These are phyloP conservation scores for Pycnococcus provasolii DNA, from an alignment of 139 green algal genomes.

Conservation along the genomic window DNA sequence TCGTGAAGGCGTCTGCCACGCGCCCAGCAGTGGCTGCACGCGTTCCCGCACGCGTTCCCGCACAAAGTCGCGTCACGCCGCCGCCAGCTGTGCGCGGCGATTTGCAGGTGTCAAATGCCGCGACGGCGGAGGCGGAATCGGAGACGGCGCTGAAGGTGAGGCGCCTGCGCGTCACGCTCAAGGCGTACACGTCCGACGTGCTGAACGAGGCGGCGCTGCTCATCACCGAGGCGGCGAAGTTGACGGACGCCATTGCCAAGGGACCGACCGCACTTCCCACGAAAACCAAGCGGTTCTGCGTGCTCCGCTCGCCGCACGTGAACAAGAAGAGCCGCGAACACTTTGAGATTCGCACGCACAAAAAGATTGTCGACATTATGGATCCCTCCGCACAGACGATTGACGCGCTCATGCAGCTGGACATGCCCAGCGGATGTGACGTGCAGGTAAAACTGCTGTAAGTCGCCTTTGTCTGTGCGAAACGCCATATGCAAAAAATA, in stretches of 20 bases:
- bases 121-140: too few species aligned
- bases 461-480: neutral
- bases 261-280: slow-evolving; percentile 71
- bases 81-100: too few species aligned
- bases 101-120: too few species aligned
- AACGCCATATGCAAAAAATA: neutral
- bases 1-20: too few species aligned
- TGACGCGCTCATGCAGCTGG: slow-evolving; percentile 68
- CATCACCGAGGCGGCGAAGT: slow-evolving; percentile 50
- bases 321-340: slow-evolving; percentile 81
- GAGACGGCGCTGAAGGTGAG: slow-evolving; percentile 18
- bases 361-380: slow-evolving; percentile 62
- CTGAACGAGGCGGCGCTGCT: slow-evolving; percentile 46
- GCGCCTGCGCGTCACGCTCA: slow-evolving; percentile 57
- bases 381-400: slow-evolving; percentile 55
- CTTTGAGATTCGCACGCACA: slow-evolving; percentile 72
- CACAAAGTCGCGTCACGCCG: too few species aligned
- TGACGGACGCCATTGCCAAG: slow-evolving; percentile 53
- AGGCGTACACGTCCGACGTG: slow-evolving; percentile 49
- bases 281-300: slow-evolving; percentile 42
- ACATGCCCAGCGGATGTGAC: slow-evolving; percentile 70
- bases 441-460: slow-evolving; percentile 52
- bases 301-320: slow-evolving; percentile 70
- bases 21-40: too few species aligned
- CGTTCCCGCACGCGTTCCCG: too few species aligned